phyloP scores from a whole-genome alignment of 2,329 filamentous ascomycete species.

The Botrytis deweyae region DNA sequence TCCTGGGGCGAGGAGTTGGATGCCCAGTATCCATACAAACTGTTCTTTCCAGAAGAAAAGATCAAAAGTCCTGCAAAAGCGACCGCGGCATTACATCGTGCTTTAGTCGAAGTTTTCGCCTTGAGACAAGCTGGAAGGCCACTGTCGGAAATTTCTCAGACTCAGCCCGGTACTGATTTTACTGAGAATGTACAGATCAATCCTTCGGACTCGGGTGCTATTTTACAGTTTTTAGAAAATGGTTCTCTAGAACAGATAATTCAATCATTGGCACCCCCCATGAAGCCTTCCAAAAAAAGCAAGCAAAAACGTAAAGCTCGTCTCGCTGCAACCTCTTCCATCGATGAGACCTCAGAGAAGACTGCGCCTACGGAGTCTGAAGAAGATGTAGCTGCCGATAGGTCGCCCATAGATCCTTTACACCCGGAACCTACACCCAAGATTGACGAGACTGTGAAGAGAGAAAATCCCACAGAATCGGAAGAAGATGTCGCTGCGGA shows the following conservation, averaged over 20 bases:
- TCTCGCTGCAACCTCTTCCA: constrained; percentile 15
- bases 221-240: constrained; percentile 30
- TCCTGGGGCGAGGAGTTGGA: constrained; percentile 43
- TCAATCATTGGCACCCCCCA: constrained; percentile 21
- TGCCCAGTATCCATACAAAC: constrained; percentile 42
- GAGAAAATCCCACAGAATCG: constrained; percentile 32
- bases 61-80: constrained; percentile 41
- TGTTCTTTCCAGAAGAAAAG: constrained; percentile 44
- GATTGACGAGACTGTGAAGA: constrained; percentile 28
- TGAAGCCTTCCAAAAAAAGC: constrained; percentile 13
- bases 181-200: constrained; percentile 35
- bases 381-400: constrained; percentile 33
- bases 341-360: constrained; percentile 28
- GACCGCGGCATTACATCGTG: constrained; percentile 50
- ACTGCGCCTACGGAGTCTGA: constrained; percentile 35
- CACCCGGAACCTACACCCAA: constrained; percentile 23
- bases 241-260: constrained; percentile 27
- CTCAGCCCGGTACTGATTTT: constrained; percentile 25
- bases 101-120: constrained; percentile 55
- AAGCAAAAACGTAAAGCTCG: constrained; percentile 14
- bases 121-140: constrained; percentile 46
- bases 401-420: constrained; percentile 32
- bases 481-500: constrained; percentile 37
- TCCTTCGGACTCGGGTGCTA: constrained; percentile 27
- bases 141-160: constrained; percentile 28